Base-by-base conservation (phyloP, 192 early-diverging fungal species). In the Podila horticola region DNA sequence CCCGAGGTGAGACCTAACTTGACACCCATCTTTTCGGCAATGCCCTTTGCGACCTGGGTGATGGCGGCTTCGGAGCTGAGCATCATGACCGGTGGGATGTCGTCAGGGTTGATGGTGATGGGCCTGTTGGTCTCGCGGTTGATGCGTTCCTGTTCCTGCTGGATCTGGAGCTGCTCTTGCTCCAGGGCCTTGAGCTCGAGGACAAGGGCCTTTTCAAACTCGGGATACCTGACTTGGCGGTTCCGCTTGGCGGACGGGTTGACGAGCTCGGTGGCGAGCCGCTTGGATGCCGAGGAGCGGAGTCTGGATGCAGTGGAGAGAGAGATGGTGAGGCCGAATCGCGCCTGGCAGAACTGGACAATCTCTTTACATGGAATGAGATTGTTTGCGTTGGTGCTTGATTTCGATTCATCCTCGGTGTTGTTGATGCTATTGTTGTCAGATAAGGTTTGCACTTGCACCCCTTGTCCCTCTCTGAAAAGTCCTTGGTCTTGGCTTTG, bases 331-430 rank as follows among this genome's bases (percentile, higher is more conserved):
- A 81, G 71, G 48, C 77, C 77, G 30, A 81, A 81, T 5, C 77
- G 70, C 41, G 77, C 72, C 67, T 81, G 72, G 77, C 77, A 81
- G 57, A 81, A 81, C 62, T 81, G 77, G 63, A 81, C 77, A 33
- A 81, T 81, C 58, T 81, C 77, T 58, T 81, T 81, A 58, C 77
- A 81, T 8, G 77, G 72, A 36, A 81, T 73, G 58, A 55, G 52
- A 55, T 55, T 55, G 24, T 26, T 26, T n/a, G 8, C 2, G 52
- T 26, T 55, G 6, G 52, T n/a, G 52, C 22, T 55, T 55, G n/a
- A 26, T 26, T 55, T 55, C 24, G 52, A 26, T 5, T 55, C 52
- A 22, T n/a, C 52, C n/a, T 55, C 52, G 11, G 67, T 61, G 55
- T 81, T 81, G 30, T 30, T 58, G 28, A 38, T 67, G 17, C 55